Evolutionary conservation across 371 early-diverging fungal species (phyloP).

Genomic region (Lichtheimia ramosa): DNA sequence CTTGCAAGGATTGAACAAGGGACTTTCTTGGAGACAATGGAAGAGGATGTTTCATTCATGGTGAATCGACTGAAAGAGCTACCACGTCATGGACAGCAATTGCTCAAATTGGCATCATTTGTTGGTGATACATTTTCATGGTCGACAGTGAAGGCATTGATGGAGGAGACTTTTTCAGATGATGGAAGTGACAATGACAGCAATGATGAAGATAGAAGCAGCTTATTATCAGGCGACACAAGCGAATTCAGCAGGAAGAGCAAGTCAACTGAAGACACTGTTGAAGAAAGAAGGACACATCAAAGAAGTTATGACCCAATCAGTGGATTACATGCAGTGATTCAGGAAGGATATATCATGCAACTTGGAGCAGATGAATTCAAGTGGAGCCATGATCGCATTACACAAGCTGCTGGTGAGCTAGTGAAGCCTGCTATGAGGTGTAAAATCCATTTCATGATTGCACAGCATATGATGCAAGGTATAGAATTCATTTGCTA

Average conservation of each 20-base stretch:
- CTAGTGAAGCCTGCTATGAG: slow-evolving; percentile 31
- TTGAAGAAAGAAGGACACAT: too few relatives aligned
- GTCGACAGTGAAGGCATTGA: slow-evolving; percentile 38
- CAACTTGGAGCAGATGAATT: slow-evolving; percentile 43
- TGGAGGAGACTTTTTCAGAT: slow-evolving; percentile 23
- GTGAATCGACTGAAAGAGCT: slow-evolving; percentile 32
- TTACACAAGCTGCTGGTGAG: slow-evolving; percentile 48
- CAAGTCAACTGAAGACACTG: too few relatives aligned
- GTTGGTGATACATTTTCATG: slow-evolving; percentile 47
- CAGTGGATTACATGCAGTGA: slow-evolving; percentile 43
- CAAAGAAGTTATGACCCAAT: slow-evolving; percentile 23
- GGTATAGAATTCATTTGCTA: background rate
- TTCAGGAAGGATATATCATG: slow-evolving; percentile 48
- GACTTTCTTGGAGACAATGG: slow-evolving; percentile 15
- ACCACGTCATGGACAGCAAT: slow-evolving; percentile 32
- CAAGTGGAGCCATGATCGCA: slow-evolving; percentile 48
- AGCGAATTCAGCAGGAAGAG: background rate
- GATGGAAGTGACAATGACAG: background rate
- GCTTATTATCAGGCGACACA: background rate
- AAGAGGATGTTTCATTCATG: slow-evolving; percentile 36
- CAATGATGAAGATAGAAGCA: background rate
- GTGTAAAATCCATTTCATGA: slow-evolving; percentile 37
- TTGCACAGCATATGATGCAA: slow-evolving; percentile 33
- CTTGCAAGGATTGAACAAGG: slow-evolving; percentile 28
- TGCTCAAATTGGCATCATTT: slow-evolving; percentile 46